phyloP scores from a whole-genome alignment of 306 rosid species.

The Amphicarpaea edgeworthii region DNA sequence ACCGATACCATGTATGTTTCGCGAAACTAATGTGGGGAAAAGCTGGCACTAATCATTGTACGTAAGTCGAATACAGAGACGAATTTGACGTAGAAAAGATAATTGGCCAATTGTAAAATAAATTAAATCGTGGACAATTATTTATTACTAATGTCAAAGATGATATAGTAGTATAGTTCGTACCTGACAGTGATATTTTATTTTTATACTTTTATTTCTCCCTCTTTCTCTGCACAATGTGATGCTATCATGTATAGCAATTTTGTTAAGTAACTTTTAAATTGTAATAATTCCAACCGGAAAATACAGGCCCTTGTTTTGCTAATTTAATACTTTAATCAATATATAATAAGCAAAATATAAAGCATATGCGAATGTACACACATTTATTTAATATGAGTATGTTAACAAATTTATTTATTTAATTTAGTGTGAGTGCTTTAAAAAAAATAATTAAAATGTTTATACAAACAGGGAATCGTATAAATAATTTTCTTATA shows the following conservation, averaged over 20 bases:
- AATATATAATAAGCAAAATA: no score
- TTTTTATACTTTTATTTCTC: neutral
- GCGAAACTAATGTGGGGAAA: conserved; percentile 34
- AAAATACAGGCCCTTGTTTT: conserved; percentile 18
- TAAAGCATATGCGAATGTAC: no score
- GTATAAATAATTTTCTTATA: conserved; percentile 28
- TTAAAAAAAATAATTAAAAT: no score
- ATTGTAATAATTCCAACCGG: neutral
- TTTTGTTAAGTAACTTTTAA: conserved; percentile 42
- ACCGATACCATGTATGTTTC: conserved; percentile 25
- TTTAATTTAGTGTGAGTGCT: neutral
- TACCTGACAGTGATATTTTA: conserved; percentile 39
- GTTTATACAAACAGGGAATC: conserved; percentile 28
- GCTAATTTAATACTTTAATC: neutral
- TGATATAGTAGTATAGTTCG: conserved; percentile 31
- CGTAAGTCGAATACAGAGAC: conserved; percentile 31
- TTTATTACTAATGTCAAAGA: conserved; percentile 18
- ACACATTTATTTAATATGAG: no score
- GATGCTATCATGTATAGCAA: conserved; percentile 56
- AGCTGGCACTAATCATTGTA: conserved; percentile 44
- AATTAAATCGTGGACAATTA: conserved; percentile 40
- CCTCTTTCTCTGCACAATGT: conserved; percentile 13
- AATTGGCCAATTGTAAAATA: conserved; percentile 41
- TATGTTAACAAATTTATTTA: neutral
- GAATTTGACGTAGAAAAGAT: conserved; percentile 14